These are phyloP conservation scores for Metroxylon sagu DNA, from an alignment of 176 grass and related monocot species.

Conservation along the genomic window DNA sequence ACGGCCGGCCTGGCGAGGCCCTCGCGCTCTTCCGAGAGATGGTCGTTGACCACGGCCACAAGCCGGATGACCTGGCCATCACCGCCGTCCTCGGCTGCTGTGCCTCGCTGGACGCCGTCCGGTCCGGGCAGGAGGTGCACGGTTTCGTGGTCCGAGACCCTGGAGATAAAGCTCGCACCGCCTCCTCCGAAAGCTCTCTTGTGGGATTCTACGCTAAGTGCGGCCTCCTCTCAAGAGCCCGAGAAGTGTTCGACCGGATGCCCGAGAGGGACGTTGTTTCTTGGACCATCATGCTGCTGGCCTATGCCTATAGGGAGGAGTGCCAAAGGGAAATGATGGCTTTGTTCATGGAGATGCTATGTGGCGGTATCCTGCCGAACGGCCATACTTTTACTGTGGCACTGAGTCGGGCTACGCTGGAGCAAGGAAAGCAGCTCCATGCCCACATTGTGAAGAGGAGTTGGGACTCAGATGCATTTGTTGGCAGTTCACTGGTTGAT, in stretches of 20 bases:
- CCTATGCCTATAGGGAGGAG: slow-evolving; percentile 23
- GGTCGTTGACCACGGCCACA: slow-evolving; percentile 1
- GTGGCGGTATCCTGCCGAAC: slow-evolving; percentile 15
- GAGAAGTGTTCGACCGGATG: slow-evolving; percentile 39
- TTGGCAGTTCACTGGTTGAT: slow-evolving; percentile 33
- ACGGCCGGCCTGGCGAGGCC: slow-evolving; percentile 8
- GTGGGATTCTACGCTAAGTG: slow-evolving; percentile 27
- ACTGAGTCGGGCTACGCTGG: slow-evolving; percentile 9
- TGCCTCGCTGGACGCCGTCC: slow-evolving; percentile 14
- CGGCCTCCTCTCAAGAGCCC: slow-evolving; percentile 3
- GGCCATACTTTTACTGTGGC: slow-evolving; percentile 24
- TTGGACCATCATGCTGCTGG: slow-evolving; percentile 33
- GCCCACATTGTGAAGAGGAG: slow-evolving; percentile 23
- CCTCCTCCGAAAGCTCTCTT: slow-evolving; percentile 13
- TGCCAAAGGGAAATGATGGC: background rate
- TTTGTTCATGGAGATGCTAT: slow-evolving; percentile 27
- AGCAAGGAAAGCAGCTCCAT: slow-evolving; percentile 33
- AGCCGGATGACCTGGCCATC: slow-evolving; percentile 10
- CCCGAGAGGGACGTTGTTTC: slow-evolving; percentile 30
- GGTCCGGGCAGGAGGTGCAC: slow-evolving; percentile 30
- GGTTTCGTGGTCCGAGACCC: slow-evolving; percentile 25
- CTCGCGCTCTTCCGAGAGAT: slow-evolving; percentile 19
- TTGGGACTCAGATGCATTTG: slow-evolving; percentile 34
- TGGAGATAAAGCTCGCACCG: background rate
- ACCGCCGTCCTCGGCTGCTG: slow-evolving; percentile 22